Evolutionary conservation across 768 basidiomycete genomes (phyloP), one percentile per base, ranked within the genome.

Genomic region (Tylopilus sp.): DNA sequence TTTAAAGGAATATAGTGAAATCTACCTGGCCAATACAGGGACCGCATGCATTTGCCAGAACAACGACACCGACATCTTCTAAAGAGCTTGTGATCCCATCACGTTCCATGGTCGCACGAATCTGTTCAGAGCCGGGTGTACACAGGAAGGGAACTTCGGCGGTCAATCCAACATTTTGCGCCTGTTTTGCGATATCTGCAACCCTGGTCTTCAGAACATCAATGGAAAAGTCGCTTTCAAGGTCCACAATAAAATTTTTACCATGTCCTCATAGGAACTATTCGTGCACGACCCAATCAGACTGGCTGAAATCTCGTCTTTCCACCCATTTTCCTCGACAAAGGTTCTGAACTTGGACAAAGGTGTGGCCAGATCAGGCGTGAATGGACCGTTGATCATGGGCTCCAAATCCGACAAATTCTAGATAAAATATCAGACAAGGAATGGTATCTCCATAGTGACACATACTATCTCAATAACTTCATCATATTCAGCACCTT

Each of bases 271-370:
- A 66, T 98, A 99, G 6, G 94, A 97, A 54, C 94, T 97, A 70
- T 99, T 99, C 28, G 97, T 99, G 71, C 97, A 99, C n/a, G 93
- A 97, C 22, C 97, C 97, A 64, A 99, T 99, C 25, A 99, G 78
- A 45, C 79, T 84, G 22, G 94, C 96, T 12, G 93, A 89, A 47
- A 98, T 75, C 68, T 92, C 87, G 64, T 94, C 91, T 69, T 92
- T 93, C 92, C 95, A 98, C 12, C 88, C 88, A 69, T 92, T 88
- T 58, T 86, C 82, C 67, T 84, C 75, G 19, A 98, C 78, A 67
- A 96, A 85, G 6, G 76, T 63, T 28, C 83, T 86, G 66, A 99
- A 98, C 62, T 86, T 84, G 14, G 95, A 97, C 14, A 99, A 71
- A 12, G 96, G 94, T 0, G 94, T 98, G 3, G 95, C 88, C 40